Base-by-base conservation (phyloP, 2,329 filamentous ascomycete genomes). In the Botrytis aclada region DNA sequence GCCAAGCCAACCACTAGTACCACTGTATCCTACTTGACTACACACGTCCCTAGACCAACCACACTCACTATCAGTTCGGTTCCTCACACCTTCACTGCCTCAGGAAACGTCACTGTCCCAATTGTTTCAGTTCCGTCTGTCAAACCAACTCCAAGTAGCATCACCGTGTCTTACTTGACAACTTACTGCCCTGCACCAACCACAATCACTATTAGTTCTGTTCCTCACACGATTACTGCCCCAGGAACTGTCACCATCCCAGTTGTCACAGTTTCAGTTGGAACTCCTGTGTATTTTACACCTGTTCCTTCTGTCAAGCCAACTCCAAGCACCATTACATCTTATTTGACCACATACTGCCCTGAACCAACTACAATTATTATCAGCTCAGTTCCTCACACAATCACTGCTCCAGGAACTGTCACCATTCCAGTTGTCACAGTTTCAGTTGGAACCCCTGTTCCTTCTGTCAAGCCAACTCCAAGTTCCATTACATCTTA, bases 301-400 rank as follows among this genome's bases (percentile, higher is more conserved):
- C n/a, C 65, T n/a, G 39, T 43, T 39, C 39, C 66, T 29, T 71
- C 47, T 25, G 34, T 39, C n/a, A 37, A 67, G 22, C 64, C 64
- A 29, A 67, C 64, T 22, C 61, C 62, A 60, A 67, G 69, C 22
- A 75, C 74, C 25, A 69, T 63, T 63, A 60, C 64, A n/a, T n/a
- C 69, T 10, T 72, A 63, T 25, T 62, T 67, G 29, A 73, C 72
- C 39, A 72, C 58, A 25, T 72, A 61, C 14, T 54, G 64, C 65
- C 72, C 74, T 29, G 51, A 32, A 70, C 43, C 75, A 60, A 77
- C 73, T 34, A 74, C 56, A 32, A 74, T 70, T 37, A 76, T 67
- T 34, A 69, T 76, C 43, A 73, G 76, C 74, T 75, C 75, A 47
- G 70, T 77, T 60, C 78, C 78, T 71, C 75, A 71, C 14, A 51